Evolutionary conservation across 805 yeast genomes (phyloP).

Genomic region (Teunomyces funiuensis): DNA sequence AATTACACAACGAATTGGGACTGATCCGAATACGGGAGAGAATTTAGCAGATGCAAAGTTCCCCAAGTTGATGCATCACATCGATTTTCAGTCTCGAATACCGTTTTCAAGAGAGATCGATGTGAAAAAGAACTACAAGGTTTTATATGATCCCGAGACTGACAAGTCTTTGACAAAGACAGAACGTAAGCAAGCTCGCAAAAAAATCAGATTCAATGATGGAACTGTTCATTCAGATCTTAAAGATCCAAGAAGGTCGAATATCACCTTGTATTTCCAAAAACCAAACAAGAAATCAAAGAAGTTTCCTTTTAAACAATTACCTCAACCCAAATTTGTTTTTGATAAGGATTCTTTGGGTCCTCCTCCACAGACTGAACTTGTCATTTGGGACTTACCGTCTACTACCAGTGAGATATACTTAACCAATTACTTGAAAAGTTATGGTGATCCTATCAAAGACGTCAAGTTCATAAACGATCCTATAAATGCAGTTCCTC

Average conservation of each 20-base stretch:
- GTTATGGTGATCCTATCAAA: constrained; percentile 60
- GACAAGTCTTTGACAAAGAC: constrained; percentile 33
- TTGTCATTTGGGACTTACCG: constrained; percentile 70
- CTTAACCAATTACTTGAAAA: constrained; percentile 51
- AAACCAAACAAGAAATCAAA: constrained; percentile 41
- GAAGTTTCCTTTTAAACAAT: constrained; percentile 42
- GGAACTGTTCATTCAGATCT: constrained; percentile 11
- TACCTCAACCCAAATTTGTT: constrained; percentile 42
- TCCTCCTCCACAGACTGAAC: constrained; percentile 66
- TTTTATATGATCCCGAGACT: constrained; percentile 50
- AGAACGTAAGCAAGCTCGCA: constrained; percentile 30
- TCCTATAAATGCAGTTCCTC: constrained; percentile 73
- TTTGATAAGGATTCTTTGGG: constrained; percentile 77
- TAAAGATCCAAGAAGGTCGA: constrained; percentile 45
- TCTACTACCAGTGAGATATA: constrained; percentile 48
- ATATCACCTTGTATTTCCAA: constrained; percentile 26
- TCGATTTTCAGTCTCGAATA: constrained; percentile 15
- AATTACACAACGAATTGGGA: constrained; percentile 18
- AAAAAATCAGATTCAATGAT: constrained; percentile 43
- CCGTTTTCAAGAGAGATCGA: constrained; percentile 14
- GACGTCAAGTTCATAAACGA: constrained; percentile 62
- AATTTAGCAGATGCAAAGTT: constrained; percentile 32
- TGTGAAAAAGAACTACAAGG: constrained; percentile 36
- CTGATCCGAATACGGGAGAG: constrained; percentile 32
- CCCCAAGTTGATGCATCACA: constrained; percentile 30